These are phyloP conservation scores for Sambucus nigra DNA, from an alignment of 129 eudicot species.

Conservation along the genomic window DNA sequence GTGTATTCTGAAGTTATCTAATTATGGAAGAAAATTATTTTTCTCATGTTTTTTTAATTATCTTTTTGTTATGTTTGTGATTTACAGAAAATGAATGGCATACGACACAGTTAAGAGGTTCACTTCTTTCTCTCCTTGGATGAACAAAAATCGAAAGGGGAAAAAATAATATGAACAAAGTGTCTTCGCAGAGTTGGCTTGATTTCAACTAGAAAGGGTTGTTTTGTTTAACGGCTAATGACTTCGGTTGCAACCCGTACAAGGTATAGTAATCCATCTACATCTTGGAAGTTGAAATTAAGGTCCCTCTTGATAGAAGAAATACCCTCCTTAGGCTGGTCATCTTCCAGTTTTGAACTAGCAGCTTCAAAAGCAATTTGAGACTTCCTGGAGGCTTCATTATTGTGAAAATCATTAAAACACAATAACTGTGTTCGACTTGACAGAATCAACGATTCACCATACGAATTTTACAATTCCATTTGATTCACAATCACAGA, in stretches of 20 bases:
- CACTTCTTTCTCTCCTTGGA: neutral
- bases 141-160: neutral
- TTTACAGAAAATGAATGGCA: neutral
- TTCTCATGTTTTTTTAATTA: no score
- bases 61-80: no score
- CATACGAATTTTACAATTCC: no score
- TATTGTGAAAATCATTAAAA: no score
- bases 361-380: constrained; percentile 58
- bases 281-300: constrained; percentile 82
- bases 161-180: neutral
- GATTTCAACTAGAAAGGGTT: neutral
- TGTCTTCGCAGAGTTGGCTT: constrained; percentile 6
- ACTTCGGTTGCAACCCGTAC: constrained; percentile 86
- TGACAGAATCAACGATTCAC: no score
- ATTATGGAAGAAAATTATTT: no score
- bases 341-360: constrained; percentile 35
- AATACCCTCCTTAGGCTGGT: constrained; percentile 30
- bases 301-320: constrained; percentile 68
- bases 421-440: no score
- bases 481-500: no score
- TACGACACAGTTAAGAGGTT: neutral
- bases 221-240: constrained; percentile 37
- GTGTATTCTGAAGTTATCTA: no score
- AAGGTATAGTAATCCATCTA: constrained; percentile 61
- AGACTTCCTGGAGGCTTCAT: constrained; percentile 91